Base-by-base conservation (phyloP, 2,329 filamentous ascomycete species). In the Lasiodiplodia sp. region DNA sequence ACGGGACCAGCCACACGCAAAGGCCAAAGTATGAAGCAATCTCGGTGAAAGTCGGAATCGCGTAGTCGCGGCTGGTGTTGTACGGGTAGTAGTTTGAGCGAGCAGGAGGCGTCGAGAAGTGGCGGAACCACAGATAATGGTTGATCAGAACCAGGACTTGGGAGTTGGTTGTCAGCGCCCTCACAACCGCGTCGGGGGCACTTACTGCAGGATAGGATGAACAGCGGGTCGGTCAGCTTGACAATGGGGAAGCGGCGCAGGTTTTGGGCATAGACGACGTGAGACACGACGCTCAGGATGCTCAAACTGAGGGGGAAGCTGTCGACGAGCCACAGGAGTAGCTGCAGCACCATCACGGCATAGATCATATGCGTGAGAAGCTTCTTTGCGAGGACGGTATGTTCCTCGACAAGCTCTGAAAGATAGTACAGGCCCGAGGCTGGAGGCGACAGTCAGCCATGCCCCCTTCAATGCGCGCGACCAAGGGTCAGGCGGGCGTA, bases 401-500 rank as follows among this genome's bases (percentile, higher is more conserved):
- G 95, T 80, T 99, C 96, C 82, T 99, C 96, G 70, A 99, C 96
- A 16, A 98, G 90, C 80, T 99, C 96, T 28, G 95, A 97, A 66
- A 99, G 91, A 80, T 99, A 99, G 84, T 99, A 99, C 31, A 99
- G 89, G 47, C 96, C 96, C n/a, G 94, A 97, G 49, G 96, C 96
- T 93, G 7, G 47, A 38, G 12, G 75, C 63, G 38, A 47, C 31
- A 40, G 44, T 68, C 52, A 68, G 68, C 49, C 23, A 51, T 34
- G 18, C 38, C 7, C 37, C 34, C 10, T 62, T 25, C 25, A 40
- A 37, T 34, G 37, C 58, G 18, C 58, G n/a, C 28, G 51, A 34
- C 18, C 25, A 34, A 34, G 44, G 52, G 31, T 18, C 12, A 34
- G n/a, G 44, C 18, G 25, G 16, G 12, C 49, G n/a, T 86, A 93